These are phyloP conservation scores for Fonsecaea erecta DNA, from an alignment of 2,329 filamentous ascomycete species.

Conservation along the genomic window DNA sequence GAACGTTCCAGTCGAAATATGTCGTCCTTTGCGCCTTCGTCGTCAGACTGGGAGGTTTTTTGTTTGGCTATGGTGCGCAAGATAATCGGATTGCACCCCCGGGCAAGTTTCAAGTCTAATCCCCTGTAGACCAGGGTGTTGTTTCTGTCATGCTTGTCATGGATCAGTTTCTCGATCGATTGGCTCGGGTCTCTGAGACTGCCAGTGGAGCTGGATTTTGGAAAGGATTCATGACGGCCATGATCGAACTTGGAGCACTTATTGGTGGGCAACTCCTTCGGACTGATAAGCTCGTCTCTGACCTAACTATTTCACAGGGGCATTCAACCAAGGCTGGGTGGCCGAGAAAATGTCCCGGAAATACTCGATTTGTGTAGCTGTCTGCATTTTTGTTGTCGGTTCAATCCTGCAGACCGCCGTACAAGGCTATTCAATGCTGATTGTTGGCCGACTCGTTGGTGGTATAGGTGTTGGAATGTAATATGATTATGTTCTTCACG, in stretches of 20 bases:
- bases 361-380: slow-evolving; percentile 58
- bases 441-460: slow-evolving; percentile 56
- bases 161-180: slow-evolving; percentile 56
- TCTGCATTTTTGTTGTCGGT: slow-evolving; percentile 57
- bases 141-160: slow-evolving; percentile 57
- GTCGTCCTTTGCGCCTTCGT: slow-evolving; percentile 58
- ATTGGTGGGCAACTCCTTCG: slow-evolving; percentile 34
- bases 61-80: slow-evolving; percentile 52
- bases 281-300: neutral
- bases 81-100: neutral
- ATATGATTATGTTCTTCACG: neutral
- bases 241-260: slow-evolving; percentile 60
- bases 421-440: slow-evolving; percentile 57
- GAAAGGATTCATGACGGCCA: slow-evolving; percentile 58
- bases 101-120: neutral
- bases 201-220: slow-evolving; percentile 47
- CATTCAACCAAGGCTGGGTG: slow-evolving; percentile 53
- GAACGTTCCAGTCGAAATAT: slow-evolving; percentile 55
- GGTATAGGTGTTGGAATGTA: slow-evolving; percentile 58
- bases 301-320: slow-evolving; percentile 38
- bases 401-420: slow-evolving; percentile 58
- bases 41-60: slow-evolving; percentile 55
- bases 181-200: slow-evolving; percentile 49
- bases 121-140: slow-evolving; percentile 48
- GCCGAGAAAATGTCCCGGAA: slow-evolving; percentile 59